Conservation (phyloP, 2,329 filamentous ascomycete genomes). For the Coniochaeta prunicola region DNA sequence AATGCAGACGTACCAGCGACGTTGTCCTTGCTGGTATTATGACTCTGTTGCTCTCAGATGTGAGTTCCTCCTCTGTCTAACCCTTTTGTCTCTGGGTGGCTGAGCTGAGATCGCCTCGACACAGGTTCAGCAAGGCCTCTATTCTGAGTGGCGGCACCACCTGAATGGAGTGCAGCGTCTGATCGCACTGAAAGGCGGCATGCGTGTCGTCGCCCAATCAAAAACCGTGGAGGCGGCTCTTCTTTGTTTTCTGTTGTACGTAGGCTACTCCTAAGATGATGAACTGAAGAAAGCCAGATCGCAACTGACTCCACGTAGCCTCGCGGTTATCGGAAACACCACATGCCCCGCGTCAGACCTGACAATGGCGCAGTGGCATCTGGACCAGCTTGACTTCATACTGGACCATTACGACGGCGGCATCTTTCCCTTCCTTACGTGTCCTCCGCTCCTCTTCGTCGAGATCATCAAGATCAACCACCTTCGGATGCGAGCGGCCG, state of each 20-base stretch:
- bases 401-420: slow-evolving; percentile 12
- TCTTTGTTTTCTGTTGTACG: slow-evolving; percentile 18
- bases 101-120: background rate
- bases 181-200: slow-evolving; percentile 24
- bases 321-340: slow-evolving; percentile 25
- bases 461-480: slow-evolving; percentile 27
- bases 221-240: slow-evolving; percentile 11
- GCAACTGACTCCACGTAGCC: slow-evolving; percentile 15
- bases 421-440: slow-evolving; percentile 21
- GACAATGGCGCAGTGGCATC: slow-evolving; percentile 13
- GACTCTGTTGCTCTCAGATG: slow-evolving; percentile 23
- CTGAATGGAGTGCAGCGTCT: slow-evolving; percentile 23
- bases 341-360: slow-evolving; percentile 25
- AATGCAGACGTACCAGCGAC: slow-evolving; percentile 14
- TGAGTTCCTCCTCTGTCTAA: slow-evolving; percentile 12
- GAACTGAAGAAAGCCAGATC: background rate
- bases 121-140: slow-evolving; percentile 21
- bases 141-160: slow-evolving; percentile 25
- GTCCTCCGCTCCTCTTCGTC: slow-evolving; percentile 21
- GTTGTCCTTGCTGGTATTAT: slow-evolving; percentile 23
- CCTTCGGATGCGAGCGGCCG: slow-evolving; percentile 18
- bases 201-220: slow-evolving; percentile 13
- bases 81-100: background rate
- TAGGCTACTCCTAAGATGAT: background rate
- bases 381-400: slow-evolving; percentile 18